phyloP scores from a whole-genome alignment of 768 basidiomycete species.

The Boletus edulis region DNA sequence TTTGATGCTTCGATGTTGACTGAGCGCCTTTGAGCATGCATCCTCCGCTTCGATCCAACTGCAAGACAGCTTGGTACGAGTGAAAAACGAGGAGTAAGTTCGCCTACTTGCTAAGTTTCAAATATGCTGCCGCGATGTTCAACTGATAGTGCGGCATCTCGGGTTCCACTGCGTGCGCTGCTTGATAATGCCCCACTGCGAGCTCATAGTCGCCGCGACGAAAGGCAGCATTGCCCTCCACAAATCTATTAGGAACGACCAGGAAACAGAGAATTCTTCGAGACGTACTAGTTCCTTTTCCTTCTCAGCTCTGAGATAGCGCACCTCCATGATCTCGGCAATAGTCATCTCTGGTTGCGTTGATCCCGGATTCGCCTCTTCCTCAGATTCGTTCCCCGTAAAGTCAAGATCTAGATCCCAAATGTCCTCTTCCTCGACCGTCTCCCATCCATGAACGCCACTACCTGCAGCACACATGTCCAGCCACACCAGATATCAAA shows the following conservation, averaged over 20 bases:
- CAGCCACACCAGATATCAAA: neutral
- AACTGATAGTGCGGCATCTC: slow-evolving; percentile 76
- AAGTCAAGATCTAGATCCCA: slow-evolving; percentile 75
- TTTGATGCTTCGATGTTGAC: slow-evolving; percentile 66
- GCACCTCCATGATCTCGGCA: slow-evolving; percentile 71
- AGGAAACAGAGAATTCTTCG: neutral
- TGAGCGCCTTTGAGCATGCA: slow-evolving; percentile 63
- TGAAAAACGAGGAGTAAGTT: slow-evolving; percentile 4
- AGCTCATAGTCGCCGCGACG: slow-evolving; percentile 54
- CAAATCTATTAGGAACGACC: slow-evolving; percentile 4
- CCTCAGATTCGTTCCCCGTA: slow-evolving; percentile 52
- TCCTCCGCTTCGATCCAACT: slow-evolving; percentile 74
- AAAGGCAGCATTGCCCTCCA: slow-evolving; percentile 68
- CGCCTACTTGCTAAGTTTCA: slow-evolving; percentile 67
- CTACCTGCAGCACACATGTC: slow-evolving; percentile 33
- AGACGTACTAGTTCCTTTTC: slow-evolving; percentile 64
- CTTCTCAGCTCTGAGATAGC: slow-evolving; percentile 65
- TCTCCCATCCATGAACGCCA: slow-evolving; percentile 72
- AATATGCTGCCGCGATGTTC: slow-evolving; percentile 71
- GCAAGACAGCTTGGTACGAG: slow-evolving; percentile 17
- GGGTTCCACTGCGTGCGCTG: slow-evolving; percentile 61
- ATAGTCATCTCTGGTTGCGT: slow-evolving; percentile 52
- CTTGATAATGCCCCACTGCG: slow-evolving; percentile 58
- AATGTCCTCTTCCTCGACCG: slow-evolving; percentile 71
- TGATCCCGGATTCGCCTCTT: slow-evolving; percentile 40